A percentile compares a stretch with the other conserved stretches of the same genome.
phyloP scores from a whole-genome alignment of 495 filamentous ascomycete species.

The Penicillium pancosmium region DNA sequence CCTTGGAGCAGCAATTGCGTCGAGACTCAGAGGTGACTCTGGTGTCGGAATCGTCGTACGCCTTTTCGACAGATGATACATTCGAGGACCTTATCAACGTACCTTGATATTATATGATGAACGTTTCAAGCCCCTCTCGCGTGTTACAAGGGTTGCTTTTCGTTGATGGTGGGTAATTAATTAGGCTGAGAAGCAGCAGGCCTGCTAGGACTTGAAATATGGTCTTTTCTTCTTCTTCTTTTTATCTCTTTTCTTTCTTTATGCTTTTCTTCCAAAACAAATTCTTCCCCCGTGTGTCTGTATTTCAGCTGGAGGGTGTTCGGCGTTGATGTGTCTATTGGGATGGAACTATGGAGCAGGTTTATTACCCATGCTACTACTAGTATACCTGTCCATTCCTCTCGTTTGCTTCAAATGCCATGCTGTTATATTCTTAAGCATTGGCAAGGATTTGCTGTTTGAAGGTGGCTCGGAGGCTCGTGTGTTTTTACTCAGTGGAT shows the following conservation, averaged over 20 bases:
- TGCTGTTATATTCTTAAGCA: background rate
- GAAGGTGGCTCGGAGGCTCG: background rate
- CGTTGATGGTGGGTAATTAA: background rate
- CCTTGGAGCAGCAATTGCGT: constrained; percentile 35
- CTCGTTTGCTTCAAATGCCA: constrained; percentile 7
- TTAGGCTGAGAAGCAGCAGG: background rate
- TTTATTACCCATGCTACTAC: constrained; percentile 3
- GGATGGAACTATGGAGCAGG: constrained; percentile 1
- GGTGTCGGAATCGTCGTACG: constrained; percentile 33
- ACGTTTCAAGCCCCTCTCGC: background rate
- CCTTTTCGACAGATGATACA: constrained; percentile 35
- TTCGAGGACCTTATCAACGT: constrained; percentile 43
- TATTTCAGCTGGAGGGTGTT: constrained; percentile 23
- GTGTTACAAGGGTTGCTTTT: background rate
- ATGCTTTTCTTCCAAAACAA: background rate
- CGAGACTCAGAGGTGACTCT: constrained; percentile 34
- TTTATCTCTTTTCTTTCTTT: background rate
- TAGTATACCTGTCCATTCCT: background rate
- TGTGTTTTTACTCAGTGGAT: constrained; percentile 1
- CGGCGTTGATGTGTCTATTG: constrained; percentile 17
- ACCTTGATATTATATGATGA: background rate
- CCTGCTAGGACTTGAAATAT: background rate
- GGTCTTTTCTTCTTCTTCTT: background rate
- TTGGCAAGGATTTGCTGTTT: constrained; percentile 3
- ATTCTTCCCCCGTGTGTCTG: background rate